Percentiles rank a stretch among this genome's conserved stretches.
These are phyloP conservation scores for Aspergillus arachidicola DNA, from an alignment of 2,329 filamentous ascomycete genomes.

Conservation along the genomic window DNA sequence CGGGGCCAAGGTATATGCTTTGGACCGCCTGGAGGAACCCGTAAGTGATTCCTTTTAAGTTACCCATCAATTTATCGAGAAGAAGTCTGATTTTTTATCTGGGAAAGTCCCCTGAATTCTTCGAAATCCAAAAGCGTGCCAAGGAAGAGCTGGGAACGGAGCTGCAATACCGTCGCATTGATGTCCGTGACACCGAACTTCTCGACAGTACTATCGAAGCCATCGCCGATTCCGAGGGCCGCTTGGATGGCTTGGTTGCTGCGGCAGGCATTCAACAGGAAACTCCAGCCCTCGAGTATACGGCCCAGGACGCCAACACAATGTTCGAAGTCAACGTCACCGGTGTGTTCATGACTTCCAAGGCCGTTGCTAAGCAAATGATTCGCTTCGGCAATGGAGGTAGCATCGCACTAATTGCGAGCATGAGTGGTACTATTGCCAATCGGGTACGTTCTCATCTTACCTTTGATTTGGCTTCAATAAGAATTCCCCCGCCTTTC, in stretches of 20 bases:
- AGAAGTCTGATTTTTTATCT: background rate
- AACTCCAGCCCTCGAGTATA: slow-evolving; percentile 78
- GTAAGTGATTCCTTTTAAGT: slow-evolving; percentile 25
- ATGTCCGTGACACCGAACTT: slow-evolving; percentile 71
- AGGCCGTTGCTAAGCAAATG: slow-evolving; percentile 67
- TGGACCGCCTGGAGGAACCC: slow-evolving; percentile 46
- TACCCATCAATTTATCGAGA: background rate
- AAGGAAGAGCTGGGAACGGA: slow-evolving; percentile 65
- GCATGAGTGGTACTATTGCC: slow-evolving; percentile 63
- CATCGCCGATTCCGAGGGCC: slow-evolving; percentile 71
- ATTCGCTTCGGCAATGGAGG: slow-evolving; percentile 62
- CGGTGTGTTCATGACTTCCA: slow-evolving; percentile 64
- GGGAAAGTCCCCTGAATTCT: slow-evolving; percentile 60
- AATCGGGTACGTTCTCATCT: slow-evolving; percentile 42
- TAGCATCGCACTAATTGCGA: slow-evolving; percentile 64
- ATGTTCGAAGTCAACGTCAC: slow-evolving; percentile 67
- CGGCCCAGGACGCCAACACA: slow-evolving; percentile 60
- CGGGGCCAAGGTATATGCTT: slow-evolving; percentile 61
- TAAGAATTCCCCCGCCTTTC: slow-evolving; percentile 7
- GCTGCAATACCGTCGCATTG: slow-evolving; percentile 75
- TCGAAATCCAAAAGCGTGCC: slow-evolving; percentile 65
- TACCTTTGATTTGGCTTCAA: background rate
- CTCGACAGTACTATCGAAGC: slow-evolving; percentile 68
- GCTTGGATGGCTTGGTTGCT: slow-evolving; percentile 77
- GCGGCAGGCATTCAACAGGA: slow-evolving; percentile 78